Conservation (phyloP, 225 moss, liverwort and hornwort genomes). For the Neckera pumila region DNA sequence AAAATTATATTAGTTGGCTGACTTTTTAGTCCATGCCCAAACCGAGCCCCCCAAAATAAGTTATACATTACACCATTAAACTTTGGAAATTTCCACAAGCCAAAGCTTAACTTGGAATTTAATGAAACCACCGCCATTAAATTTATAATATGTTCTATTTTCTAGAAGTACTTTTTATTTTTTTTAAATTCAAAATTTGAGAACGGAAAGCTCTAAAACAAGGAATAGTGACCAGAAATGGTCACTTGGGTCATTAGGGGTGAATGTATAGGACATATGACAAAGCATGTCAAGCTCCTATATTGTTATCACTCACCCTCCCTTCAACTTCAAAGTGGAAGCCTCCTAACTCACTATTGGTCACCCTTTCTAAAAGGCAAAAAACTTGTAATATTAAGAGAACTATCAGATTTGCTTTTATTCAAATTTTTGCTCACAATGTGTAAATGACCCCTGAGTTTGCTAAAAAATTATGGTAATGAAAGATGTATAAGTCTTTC, state of each 20-base stretch:
- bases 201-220: rapidly evolving
- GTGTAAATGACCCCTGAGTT: not conserved
- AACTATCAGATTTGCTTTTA: not conserved
- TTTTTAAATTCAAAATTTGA: not conserved
- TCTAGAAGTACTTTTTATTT: not conserved
- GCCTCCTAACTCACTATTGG: rapidly evolving
- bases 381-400: not conserved
- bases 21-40: not conserved
- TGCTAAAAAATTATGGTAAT: not conserved
- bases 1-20: rapidly evolving
- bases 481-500: too few species aligned
- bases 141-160: not conserved
- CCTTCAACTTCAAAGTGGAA: not conserved
- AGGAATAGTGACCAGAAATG: rapidly evolving
- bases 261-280: not conserved
- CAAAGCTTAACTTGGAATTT: not conserved
- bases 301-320: not conserved
- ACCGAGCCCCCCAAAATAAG: not conserved
- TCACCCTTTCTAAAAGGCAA: not conserved
- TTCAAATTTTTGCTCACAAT: not conserved
- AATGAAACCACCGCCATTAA: not conserved
- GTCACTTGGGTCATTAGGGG: too few species aligned
- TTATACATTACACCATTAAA: not conserved
- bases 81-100: not conserved
- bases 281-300: not conserved